Conservation (phyloP, 805 yeast genomes). For the Yarrowia divulgata region DNA sequence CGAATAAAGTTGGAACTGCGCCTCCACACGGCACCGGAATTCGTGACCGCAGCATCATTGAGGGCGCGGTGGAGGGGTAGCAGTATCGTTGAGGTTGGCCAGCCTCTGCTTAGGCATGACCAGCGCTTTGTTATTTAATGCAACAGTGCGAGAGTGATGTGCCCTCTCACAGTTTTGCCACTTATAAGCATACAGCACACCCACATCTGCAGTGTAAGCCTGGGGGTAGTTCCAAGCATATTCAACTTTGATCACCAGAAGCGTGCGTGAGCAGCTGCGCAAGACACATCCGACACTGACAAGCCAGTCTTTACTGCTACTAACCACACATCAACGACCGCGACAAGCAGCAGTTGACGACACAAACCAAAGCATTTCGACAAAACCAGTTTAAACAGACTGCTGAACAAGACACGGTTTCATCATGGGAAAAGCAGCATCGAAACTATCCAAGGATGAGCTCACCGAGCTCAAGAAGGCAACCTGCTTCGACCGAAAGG, state of each 20-base stretch:
- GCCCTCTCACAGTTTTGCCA: not conserved
- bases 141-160: not conserved
- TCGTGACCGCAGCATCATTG: slow-evolving; percentile 1
- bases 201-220: slow-evolving; percentile 2
- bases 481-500: slow-evolving; percentile 91
- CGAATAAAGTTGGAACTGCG: slow-evolving; percentile 34
- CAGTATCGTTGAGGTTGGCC: not conserved
- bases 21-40: slow-evolving; percentile 30
- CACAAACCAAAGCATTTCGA: not conserved
- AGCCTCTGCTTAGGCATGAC: not conserved
- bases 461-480: slow-evolving; percentile 79
- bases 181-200: slow-evolving; percentile 5
- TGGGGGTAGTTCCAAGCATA: slow-evolving; percentile 43
- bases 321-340: not conserved
- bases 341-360: not conserved
- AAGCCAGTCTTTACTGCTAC: slow-evolving; percentile 54
- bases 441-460: slow-evolving; percentile 91
- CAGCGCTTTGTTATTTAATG: not conserved
- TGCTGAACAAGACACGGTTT: slow-evolving; percentile 7
- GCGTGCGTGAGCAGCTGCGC: slow-evolving; percentile 55
- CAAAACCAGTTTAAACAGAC: not conserved
- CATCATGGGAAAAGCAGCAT: slow-evolving; percentile 91
- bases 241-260: slow-evolving; percentile 50
- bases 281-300: slow-evolving; percentile 65
- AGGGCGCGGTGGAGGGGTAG: not conserved